Evolutionary conservation across 2,329 filamentous ascomycete genomes (phyloP).

Genomic region (Alternaria dauci): DNA sequence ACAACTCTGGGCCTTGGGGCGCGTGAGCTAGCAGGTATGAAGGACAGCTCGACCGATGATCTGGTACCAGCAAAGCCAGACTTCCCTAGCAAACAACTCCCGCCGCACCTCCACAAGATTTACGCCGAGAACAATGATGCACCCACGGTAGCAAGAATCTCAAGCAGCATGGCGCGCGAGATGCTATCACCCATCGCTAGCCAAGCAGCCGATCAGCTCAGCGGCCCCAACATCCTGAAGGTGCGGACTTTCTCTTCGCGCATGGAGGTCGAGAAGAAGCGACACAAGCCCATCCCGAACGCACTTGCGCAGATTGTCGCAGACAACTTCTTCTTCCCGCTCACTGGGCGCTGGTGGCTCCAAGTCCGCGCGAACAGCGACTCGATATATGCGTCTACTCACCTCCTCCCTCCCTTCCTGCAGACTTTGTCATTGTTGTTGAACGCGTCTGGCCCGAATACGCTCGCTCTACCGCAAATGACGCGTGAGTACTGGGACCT

Average conservation of each 20-base stretch:
- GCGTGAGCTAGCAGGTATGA: constrained; percentile 83
- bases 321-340: constrained; percentile 82
- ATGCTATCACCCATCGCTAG: constrained; percentile 86
- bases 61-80: constrained; percentile 52
- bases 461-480: constrained; percentile 77
- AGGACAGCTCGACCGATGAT: constrained; percentile 61
- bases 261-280: constrained; percentile 69
- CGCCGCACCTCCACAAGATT: constrained; percentile 74
- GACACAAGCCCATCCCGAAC: constrained; percentile 72
- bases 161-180: constrained; percentile 70
- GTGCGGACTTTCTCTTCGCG: constrained; percentile 87
- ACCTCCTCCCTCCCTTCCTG: constrained; percentile 79
- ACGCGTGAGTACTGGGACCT: constrained; percentile 85
- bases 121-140: constrained; percentile 62
- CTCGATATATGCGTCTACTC: constrained; percentile 75
- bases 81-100: constrained; percentile 85
- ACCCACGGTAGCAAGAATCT: constrained; percentile 73
- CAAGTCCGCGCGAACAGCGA: constrained; percentile 60
- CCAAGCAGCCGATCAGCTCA: constrained; percentile 78
- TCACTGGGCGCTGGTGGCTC: constrained; percentile 81
- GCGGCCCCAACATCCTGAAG: constrained; percentile 85
- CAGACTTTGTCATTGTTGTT: constrained; percentile 86
- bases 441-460: constrained; percentile 82
- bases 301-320: constrained; percentile 79
- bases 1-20: constrained; percentile 82